Evolutionary conservation across 352 stramenopile genomes (phyloP).

Genomic region (Globisporangium recalcitrans): DNA sequence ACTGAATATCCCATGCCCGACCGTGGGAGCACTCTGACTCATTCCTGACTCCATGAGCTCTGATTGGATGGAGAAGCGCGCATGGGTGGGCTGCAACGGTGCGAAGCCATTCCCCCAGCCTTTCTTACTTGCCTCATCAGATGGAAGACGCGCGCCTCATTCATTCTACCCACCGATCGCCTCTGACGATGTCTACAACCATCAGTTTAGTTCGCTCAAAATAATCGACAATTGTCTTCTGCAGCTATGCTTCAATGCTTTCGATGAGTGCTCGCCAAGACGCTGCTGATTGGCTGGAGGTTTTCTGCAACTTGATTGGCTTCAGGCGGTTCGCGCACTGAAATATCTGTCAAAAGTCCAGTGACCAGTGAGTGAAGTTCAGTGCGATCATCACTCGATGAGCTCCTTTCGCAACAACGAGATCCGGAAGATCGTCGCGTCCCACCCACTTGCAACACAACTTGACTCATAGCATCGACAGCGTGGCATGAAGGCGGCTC

Average conservation of each 20-base stretch:
- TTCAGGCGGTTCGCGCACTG: not conserved
- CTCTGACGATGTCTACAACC: no score
- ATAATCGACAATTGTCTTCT: no score
- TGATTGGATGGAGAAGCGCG: not conserved
- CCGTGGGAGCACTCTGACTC: not conserved
- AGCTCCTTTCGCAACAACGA: not conserved
- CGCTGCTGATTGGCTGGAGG: not conserved
- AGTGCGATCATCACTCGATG: not conserved
- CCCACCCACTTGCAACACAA: not conserved
- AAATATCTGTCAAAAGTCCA: not conserved
- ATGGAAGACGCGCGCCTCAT: not conserved
- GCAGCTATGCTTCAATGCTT: no score
- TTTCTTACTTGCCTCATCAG: not conserved
- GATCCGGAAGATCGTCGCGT: not conserved
- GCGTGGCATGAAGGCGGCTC: not conserved
- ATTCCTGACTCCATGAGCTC: not conserved
- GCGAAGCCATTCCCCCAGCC: not conserved
- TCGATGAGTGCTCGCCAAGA: not conserved
- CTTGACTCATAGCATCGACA: not conserved
- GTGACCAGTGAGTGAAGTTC: not conserved
- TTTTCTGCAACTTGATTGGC: not conserved
- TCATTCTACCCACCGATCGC: not conserved
- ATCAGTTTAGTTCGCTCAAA: no score
- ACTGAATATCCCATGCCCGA: not conserved
- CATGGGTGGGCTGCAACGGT: not conserved